Evolutionary conservation across 108 stramenopile species (phyloP).

Genomic region (Cyclostephanos tholiformis): DNA sequence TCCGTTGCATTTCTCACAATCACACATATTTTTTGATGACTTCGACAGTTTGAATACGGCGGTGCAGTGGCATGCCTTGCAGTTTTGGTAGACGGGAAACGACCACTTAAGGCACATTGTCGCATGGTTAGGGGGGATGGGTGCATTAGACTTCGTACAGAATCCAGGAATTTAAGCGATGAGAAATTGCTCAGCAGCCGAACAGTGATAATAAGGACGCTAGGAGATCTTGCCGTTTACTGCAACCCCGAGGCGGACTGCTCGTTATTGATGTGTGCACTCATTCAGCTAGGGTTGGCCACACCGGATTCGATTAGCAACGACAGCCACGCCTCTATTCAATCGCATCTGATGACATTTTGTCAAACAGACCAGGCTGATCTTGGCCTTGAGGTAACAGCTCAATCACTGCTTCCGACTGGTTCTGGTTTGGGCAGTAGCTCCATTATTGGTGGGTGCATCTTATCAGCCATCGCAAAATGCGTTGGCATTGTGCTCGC

Average conservation of each 20-base stretch:
- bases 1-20: too few species aligned
- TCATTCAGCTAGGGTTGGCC: slow-evolving; percentile 61
- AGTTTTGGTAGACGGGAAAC: slow-evolving; percentile 59
- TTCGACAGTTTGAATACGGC: slow-evolving; percentile 61
- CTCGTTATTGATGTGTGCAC: slow-evolving; percentile 72
- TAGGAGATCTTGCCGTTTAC: slow-evolving; percentile 55
- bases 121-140: slow-evolving; percentile 40
- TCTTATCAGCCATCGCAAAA: slow-evolving; percentile 58
- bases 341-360: slow-evolving; percentile 56
- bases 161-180: slow-evolving; percentile 49
- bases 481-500: slow-evolving; percentile 54
- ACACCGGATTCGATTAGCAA: slow-evolving; percentile 41
- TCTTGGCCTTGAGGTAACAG: slow-evolving; percentile 67
- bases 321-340: slow-evolving; percentile 31
- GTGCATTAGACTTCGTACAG: slow-evolving; percentile 60
- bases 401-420: slow-evolving; percentile 71
- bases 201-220: slow-evolving; percentile 25
- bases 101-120: slow-evolving; percentile 71
- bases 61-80: slow-evolving; percentile 75
- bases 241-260: slow-evolving; percentile 62
- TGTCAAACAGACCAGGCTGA: slow-evolving; percentile 48
- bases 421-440: slow-evolving; percentile 88
- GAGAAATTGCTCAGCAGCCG: slow-evolving; percentile 34
- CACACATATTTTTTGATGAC: too few species aligned
- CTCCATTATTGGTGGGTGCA: slow-evolving; percentile 77